A percentile compares a stretch with the other conserved stretches of the same genome.
Conservation (phyloP, 805 yeast genomes). For the Kazachstania viticola region DNA sequence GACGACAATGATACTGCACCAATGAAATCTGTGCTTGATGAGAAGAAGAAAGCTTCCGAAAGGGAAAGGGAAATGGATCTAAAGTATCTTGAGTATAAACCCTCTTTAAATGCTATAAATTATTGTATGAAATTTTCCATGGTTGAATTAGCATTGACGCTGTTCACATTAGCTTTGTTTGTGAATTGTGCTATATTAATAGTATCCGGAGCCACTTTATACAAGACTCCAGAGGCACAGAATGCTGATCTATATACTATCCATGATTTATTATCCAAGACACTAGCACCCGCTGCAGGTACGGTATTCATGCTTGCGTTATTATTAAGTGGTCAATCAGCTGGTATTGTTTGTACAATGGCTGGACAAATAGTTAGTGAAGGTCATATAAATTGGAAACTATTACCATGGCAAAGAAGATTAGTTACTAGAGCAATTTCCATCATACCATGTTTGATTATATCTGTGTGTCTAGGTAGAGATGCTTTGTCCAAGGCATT, state of each 20-base stretch:
- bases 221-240: constrained; percentile 54
- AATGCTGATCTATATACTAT: constrained; percentile 78
- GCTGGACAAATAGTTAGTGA: constrained; percentile 90
- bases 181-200: constrained; percentile 77
- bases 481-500: constrained; percentile 60
- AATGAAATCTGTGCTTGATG: too few relatives aligned
- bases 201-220: constrained; percentile 71
- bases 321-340: constrained; percentile 77
- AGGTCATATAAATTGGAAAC: constrained; percentile 75
- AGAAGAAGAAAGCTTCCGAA: constrained; percentile 5
- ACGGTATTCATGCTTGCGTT: constrained; percentile 76
- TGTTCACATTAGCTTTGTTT: constrained; percentile 72
- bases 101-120: constrained; percentile 60
- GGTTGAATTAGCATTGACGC: constrained; percentile 55
- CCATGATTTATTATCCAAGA: constrained; percentile 46
- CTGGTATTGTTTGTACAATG: constrained; percentile 87
- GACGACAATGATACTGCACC: not conserved
- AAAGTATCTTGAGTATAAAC: constrained; percentile 43
- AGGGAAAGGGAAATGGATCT: constrained; percentile 27
- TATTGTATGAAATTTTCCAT: constrained; percentile 65
- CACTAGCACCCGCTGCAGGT: constrained; percentile 68
- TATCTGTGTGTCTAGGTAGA: constrained; percentile 62
- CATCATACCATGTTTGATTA: constrained; percentile 67
- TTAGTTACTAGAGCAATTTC: constrained; percentile 67
- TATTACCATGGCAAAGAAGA: constrained; percentile 73